A percentile compares a stretch with the other conserved stretches of the same genome.
These are phyloP conservation scores for Paramecium primaurelia DNA, from an alignment of 73 alveolate genomes.

Conservation along the genomic window DNA sequence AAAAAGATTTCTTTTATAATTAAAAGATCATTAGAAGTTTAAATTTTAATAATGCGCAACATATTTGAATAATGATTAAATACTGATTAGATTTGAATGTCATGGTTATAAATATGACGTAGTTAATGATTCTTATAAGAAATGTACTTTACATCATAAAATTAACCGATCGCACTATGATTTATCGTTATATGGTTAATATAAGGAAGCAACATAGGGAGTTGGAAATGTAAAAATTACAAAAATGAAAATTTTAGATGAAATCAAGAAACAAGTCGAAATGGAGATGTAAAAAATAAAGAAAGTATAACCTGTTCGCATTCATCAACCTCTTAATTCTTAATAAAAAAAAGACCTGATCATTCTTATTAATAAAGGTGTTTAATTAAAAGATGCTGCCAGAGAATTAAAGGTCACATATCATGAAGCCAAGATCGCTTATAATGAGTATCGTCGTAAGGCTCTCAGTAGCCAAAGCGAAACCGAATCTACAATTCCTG, in stretches of 20 bases:
- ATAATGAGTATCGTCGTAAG: constrained; percentile 21
- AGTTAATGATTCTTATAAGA: not conserved
- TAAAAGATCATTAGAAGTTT: not conserved
- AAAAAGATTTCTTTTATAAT: not conserved
- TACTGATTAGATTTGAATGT: not conserved
- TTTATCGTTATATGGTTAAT: not conserved
- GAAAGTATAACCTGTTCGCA: not conserved
- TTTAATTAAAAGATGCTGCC: constrained; percentile 23
- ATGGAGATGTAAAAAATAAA: constrained; percentile 21
- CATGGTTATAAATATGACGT: constrained; percentile 19
- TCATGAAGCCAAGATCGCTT: constrained; percentile 40
- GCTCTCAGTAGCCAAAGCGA: not conserved
- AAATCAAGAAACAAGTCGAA: constrained; percentile 48
- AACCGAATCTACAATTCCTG: constrained; percentile 4
- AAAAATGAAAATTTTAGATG: constrained; percentile 36
- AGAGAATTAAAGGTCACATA: not conserved
- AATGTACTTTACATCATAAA: not conserved
- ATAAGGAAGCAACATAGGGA: not conserved
- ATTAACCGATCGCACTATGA: constrained; percentile 40
- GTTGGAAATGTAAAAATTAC: not conserved
- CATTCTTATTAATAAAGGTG: not conserved
- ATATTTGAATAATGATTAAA: not conserved
- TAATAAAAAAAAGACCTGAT: not conserved
- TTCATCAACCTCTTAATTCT: not conserved
- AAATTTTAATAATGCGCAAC: not conserved